Evolutionary conservation across 345 rosid species (phyloP).

Genomic region (Euclidium syriacum): DNA sequence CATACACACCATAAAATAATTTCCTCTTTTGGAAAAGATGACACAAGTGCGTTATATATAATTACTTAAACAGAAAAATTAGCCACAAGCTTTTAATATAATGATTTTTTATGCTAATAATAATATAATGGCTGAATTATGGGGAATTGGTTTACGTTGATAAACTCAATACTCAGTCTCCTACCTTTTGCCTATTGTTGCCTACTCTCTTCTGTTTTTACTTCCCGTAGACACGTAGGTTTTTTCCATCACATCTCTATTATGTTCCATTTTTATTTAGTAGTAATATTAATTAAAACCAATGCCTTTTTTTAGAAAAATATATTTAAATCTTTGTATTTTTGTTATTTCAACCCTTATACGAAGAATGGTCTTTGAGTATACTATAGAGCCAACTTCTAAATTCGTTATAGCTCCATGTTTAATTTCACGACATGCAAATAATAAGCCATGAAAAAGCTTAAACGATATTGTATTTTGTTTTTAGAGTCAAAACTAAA

Average conservation of each 20-base stretch:
- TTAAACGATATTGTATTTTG: too few relatives aligned
- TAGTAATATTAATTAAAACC: too few relatives aligned
- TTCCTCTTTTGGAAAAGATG: background rate
- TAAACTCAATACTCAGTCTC: constrained; percentile 8
- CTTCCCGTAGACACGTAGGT: background rate
- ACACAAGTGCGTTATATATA: background rate
- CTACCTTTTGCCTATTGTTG: background rate
- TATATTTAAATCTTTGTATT: background rate
- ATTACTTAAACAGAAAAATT: background rate
- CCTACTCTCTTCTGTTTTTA: background rate
- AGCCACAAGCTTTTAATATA: background rate
- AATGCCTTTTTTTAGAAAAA: background rate
- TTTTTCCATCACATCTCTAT: background rate
- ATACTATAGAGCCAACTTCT: too few relatives aligned
- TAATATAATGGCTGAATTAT: background rate
- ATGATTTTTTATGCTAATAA: too few relatives aligned
- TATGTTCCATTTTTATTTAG: too few relatives aligned
- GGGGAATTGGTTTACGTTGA: constrained; percentile 18
- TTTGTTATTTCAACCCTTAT: background rate
- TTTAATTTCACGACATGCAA: too few relatives aligned
- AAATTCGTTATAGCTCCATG: too few relatives aligned
- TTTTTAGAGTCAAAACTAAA: too few relatives aligned
- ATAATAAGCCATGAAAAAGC: too few relatives aligned
- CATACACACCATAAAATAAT: background rate
- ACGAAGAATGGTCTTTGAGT: too few relatives aligned